Percentiles rank a stretch among this genome's conserved stretches.
Evolutionary conservation across 2,329 filamentous ascomycete genomes (phyloP).

Genomic region (Xylariales sp.): DNA sequence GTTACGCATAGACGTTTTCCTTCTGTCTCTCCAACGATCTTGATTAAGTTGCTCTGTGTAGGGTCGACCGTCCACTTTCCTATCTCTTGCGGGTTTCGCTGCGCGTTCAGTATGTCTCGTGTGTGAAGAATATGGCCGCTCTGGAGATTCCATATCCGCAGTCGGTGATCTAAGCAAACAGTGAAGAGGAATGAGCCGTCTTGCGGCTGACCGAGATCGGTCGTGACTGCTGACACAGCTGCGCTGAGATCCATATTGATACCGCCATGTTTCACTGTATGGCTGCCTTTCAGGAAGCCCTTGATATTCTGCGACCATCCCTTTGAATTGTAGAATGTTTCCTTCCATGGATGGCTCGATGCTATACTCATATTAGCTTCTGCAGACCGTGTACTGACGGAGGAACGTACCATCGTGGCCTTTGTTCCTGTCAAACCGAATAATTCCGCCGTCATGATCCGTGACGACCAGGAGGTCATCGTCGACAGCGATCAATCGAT

Average conservation of each 20-base stretch:
- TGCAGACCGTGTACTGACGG: too few species aligned
- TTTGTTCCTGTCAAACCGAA: constrained; percentile 61
- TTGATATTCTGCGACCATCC: constrained; percentile 65
- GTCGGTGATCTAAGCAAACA: constrained; percentile 79
- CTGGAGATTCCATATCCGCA: constrained; percentile 86
- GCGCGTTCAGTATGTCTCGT: constrained; percentile 70
- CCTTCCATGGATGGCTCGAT: constrained; percentile 53
- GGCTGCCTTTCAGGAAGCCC: constrained; percentile 59
- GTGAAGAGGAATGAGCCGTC: constrained; percentile 62
- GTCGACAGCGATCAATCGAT: constrained; percentile 72
- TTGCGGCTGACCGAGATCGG: constrained; percentile 45
- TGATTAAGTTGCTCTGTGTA: constrained; percentile 70
- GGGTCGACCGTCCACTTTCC: constrained; percentile 76
- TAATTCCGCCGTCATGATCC: constrained; percentile 71
- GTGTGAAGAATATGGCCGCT: constrained; percentile 73
- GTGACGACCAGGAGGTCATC: constrained; percentile 73
- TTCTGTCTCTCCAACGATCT: constrained; percentile 57
- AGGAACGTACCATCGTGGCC: constrained; percentile 39
- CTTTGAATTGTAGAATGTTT: constrained; percentile 68
- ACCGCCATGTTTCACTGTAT: constrained; percentile 60
- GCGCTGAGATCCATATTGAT: constrained; percentile 63
- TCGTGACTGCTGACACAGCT: constrained; percentile 57
- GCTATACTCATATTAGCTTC: too few species aligned
- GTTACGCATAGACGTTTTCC: constrained; percentile 63
- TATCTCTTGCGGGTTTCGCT: constrained; percentile 61